A percentile compares a stretch with the other conserved stretches of the same genome.
These are phyloP conservation scores for Saccharum officinarum DNA, from an alignment of 176 grass and related monocot species.

Conservation along the genomic window DNA sequence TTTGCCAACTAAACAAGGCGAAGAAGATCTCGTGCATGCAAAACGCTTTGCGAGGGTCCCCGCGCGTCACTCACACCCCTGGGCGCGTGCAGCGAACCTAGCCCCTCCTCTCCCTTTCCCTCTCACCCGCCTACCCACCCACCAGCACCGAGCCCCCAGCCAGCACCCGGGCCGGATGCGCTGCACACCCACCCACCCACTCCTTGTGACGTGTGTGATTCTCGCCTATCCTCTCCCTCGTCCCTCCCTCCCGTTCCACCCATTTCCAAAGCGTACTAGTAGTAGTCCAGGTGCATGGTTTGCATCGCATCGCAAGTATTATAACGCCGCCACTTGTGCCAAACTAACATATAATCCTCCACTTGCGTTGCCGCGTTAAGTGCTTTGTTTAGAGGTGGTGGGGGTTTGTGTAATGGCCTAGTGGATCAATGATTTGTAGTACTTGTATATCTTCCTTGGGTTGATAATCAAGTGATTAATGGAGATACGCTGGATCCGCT, in stretches of 20 bases:
- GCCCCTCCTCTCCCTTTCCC: neutral
- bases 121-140: slow-evolving; percentile 4
- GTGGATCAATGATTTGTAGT: slow-evolving; percentile 15
- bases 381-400: neutral
- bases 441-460: neutral
- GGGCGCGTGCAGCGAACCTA: neutral
- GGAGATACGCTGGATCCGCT: neutral
- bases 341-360: neutral
- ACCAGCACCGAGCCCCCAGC: too few species aligned
- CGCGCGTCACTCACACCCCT: neutral
- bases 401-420: neutral
- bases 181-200: neutral
- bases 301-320: neutral
- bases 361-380: neutral
- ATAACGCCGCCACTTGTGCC: neutral
- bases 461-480: neutral
- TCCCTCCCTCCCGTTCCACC: too few species aligned
- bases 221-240: slow-evolving; percentile 6
- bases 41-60: neutral
- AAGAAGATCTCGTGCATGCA: too few species aligned
- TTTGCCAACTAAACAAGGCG: too few species aligned
- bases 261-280: neutral
- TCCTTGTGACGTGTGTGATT: neutral
- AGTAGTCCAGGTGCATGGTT: neutral
- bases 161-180: neutral